phyloP scores from a whole-genome alignment of 2,329 filamentous ascomycete species.

The Cladosporium colombiae region DNA sequence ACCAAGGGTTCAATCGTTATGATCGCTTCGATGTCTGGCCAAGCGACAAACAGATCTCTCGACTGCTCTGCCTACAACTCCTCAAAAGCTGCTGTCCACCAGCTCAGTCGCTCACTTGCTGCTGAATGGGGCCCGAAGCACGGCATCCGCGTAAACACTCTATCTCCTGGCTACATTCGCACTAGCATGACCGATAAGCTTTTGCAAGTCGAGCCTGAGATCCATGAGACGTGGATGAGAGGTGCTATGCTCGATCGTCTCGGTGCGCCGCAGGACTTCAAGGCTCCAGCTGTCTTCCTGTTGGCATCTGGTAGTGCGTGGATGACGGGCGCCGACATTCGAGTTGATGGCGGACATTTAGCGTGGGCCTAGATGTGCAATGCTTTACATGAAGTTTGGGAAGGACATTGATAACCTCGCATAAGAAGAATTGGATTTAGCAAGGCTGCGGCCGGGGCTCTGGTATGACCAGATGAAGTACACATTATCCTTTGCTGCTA shows the following conservation, averaged over 20 bases:
- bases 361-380: slow-evolving; percentile 8
- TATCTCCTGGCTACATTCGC: slow-evolving; percentile 39
- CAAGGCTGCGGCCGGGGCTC: not conserved
- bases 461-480: not conserved
- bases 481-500: not conserved
- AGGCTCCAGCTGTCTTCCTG: slow-evolving; percentile 67
- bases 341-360: slow-evolving; percentile 69
- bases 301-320: slow-evolving; percentile 68
- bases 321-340: slow-evolving; percentile 69
- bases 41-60: slow-evolving; percentile 45
- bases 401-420: not conserved
- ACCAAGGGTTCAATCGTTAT: slow-evolving; percentile 41
- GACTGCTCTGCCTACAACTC: slow-evolving; percentile 54
- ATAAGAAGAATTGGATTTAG: not conserved
- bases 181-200: slow-evolving; percentile 41
- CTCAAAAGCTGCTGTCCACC: slow-evolving; percentile 57
- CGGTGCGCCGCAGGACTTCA: slow-evolving; percentile 59
- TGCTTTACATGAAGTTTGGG: not conserved
- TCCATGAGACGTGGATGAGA: slow-evolving; percentile 56
- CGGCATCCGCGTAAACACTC: slow-evolving; percentile 37
- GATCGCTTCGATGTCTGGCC: slow-evolving; percentile 42
- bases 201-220: slow-evolving; percentile 47
- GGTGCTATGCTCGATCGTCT: slow-evolving; percentile 56
- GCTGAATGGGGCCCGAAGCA: slow-evolving; percentile 51
- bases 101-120: slow-evolving; percentile 54